These are phyloP conservation scores for Arctostaphylos glauca DNA, from an alignment of 148 eudicot genomes.

Conservation along the genomic window DNA sequence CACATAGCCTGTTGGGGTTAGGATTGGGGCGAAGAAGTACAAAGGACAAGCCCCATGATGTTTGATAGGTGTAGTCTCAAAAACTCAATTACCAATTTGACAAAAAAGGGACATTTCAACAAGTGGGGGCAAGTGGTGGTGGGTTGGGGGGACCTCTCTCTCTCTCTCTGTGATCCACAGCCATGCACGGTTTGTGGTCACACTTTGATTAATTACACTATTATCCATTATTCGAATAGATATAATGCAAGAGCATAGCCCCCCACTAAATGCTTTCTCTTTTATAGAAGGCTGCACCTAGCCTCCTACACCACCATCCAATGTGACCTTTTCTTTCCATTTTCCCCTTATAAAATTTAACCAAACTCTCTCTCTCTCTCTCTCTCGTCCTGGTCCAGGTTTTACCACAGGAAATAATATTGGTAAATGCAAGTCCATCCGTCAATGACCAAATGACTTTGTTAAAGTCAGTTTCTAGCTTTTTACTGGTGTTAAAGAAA, in stretches of 20 bases:
- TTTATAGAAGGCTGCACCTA: background rate
- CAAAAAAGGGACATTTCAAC: background rate
- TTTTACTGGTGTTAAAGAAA: too few species aligned
- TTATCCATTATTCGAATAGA: background rate
- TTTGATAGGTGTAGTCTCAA: background rate
- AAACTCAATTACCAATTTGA: background rate
- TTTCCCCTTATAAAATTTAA: too few species aligned
- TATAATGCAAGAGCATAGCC: background rate
- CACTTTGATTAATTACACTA: background rate
- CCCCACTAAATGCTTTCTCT: background rate
- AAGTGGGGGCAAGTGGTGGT: background rate
- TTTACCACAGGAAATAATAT: too few species aligned
- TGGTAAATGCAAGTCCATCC: too few species aligned
- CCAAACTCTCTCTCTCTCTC: too few species aligned
- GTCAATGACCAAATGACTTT: too few species aligned
- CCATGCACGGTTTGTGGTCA: conserved; percentile 8
- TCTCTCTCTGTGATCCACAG: background rate
- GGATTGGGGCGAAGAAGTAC: background rate
- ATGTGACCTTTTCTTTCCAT: too few species aligned
- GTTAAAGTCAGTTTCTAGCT: too few species aligned
- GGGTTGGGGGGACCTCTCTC: background rate
- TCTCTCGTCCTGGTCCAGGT: too few species aligned
- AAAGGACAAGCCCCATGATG: background rate
- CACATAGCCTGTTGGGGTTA: background rate
- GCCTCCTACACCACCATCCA: background rate